Base-by-base conservation (phyloP, 345 rosid genomes). In the Corchorus olitorius region DNA sequence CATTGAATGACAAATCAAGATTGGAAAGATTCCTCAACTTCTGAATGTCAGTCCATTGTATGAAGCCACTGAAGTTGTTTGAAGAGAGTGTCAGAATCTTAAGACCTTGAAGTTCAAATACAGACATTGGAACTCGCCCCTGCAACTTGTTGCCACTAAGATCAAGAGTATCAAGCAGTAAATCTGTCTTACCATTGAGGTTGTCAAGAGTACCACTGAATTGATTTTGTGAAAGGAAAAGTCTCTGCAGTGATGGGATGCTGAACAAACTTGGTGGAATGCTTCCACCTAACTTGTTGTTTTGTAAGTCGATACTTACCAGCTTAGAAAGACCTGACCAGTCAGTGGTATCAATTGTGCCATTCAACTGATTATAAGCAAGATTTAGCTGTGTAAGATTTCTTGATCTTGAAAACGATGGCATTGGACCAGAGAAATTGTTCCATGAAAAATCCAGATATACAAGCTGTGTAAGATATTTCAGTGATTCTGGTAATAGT, bases 41-140 rank as follows among this genome's bases (percentile, higher is more conserved):
- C 12, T 14, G 73, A 77, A 86, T n/a, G 48, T 2, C 7, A 58
- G 74, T 53, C 9, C 9, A 91, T 67, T 0, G 52, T 12, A 85
- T 34, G 0, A 86, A 49, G 62, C 87, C 89, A 37, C 49, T 80
- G 77, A 89, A 84, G 15, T 79, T 89, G 82, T 90, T 89, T 74
- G 27, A 87, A 56, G 87, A 77, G 67, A 86, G 88, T 11, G 12
- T 0, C n/a, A 88, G 86, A 16, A 71, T 8, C 2, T 35, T 80
- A 1, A 86, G 89, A 3, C 62, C 65, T 17, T 0, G 58, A 22
- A 88, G 69, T n/a, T 75, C 6, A 53, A 78, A 84, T 1, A 86
- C 0, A 0, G 16, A 78, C 4, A 0, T 12, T 0, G 90, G 84
- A 3, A 89, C 0, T 5, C 50, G 7, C 45, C 91, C 90, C 65